Evolutionary conservation across 305 asterid genomes (phyloP), one percentile per base, ranked within the genome.

Genomic region (Fraxinus paxiana): DNA sequence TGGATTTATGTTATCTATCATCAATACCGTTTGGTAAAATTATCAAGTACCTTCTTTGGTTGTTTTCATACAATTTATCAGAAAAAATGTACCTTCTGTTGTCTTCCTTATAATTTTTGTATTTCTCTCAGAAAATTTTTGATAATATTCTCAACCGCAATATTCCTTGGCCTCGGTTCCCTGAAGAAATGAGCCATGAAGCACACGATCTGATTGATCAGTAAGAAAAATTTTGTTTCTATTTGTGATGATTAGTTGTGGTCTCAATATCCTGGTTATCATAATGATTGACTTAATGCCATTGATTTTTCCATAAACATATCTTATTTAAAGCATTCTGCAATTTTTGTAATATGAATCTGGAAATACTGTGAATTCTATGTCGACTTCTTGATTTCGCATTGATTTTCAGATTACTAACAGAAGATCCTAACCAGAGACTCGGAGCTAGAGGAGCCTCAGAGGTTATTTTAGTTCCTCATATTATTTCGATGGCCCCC

Each of bases 101-200:
- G 31, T 65, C 35, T 65, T 65, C 2, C 73, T 65, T 28, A 65
- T 28, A 4, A 26, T 65, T 26, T 65, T 10, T 65, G n/a, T 43
- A 43, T 85, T 43, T 77, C 63, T 28, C 24, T 48, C 77, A 96
- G 99, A 92, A 91, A 90, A 94, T 96, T 84, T 96, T 96, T 77
- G 97, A 94, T 82, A 96, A 96, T 89, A 96, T 96, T 91, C 98
- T 96, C 84, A 96, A 96, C 83, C 94, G 98, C 77, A 94, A 96
- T 83, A 93, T 96, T 85, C 99, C 97, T 80, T 94, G 99, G 99
- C 99, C 99, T 10, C 83, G 79, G 20, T 93, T 91, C 22, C 95
- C 97, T 10, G 98, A 93, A 77, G 99, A 96, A 89, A 93, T 96
- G 97, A 94, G 96, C 87, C 84, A 74, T 6, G 99, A 93, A 79